These are phyloP conservation scores for Trichoderma gamsii DNA, from an alignment of 495 filamentous ascomycete species.

Conservation along the genomic window DNA sequence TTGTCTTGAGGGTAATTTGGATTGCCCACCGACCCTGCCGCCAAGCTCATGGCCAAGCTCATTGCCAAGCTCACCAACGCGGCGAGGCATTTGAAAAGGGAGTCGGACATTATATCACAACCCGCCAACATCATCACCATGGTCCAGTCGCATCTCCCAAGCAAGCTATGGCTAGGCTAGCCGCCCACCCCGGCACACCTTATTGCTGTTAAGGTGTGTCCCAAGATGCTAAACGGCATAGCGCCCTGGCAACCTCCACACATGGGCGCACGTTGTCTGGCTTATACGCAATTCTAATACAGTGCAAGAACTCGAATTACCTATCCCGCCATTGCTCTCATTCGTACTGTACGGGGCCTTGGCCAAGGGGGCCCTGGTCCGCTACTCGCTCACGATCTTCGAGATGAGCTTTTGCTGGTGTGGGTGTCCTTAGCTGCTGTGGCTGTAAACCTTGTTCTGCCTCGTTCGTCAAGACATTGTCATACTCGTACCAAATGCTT, in stretches of 20 bases:
- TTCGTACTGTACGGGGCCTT: background rate
- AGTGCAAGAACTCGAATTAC: background rate
- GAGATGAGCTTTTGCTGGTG: background rate
- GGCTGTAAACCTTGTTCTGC: background rate
- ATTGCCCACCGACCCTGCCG: background rate
- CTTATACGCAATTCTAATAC: background rate
- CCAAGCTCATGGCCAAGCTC: background rate
- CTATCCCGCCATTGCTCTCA: background rate
- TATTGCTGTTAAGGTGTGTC: conserved; percentile 4
- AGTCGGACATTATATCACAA: background rate
- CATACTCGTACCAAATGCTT: background rate
- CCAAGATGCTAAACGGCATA: conserved; percentile 7
- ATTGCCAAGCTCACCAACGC: background rate
- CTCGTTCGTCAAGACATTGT: background rate
- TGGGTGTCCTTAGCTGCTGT: background rate
- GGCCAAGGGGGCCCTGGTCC: background rate
- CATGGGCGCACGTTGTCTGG: background rate
- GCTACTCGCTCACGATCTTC: background rate
- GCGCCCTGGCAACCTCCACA: background rate
- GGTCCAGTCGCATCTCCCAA: background rate
- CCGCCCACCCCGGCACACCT: conserved; percentile 2
- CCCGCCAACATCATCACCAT: background rate
- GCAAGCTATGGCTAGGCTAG: background rate
- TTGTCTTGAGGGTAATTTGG: background rate
- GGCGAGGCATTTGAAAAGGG: background rate